Percentiles rank a stretch among this genome's conserved stretches.
Evolutionary conservation across 2,329 filamentous ascomycete genomes (phyloP).

Genomic region (Colletotrichum somersetense): DNA sequence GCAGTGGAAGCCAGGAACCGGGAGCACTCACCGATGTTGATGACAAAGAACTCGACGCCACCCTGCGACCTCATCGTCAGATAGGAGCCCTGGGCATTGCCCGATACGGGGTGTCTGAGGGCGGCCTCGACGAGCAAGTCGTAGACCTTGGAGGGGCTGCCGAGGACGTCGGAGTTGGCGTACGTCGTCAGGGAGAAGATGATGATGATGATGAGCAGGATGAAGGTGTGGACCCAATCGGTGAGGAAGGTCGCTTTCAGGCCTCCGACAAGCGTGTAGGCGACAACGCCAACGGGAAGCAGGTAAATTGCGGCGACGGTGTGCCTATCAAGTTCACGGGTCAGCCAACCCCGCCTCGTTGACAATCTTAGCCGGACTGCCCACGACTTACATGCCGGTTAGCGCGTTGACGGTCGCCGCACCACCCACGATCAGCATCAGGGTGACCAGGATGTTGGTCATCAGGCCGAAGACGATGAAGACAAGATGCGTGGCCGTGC

Average conservation of each 20-base stretch:
- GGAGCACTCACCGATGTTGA: constrained; percentile 69
- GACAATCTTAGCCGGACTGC: neutral
- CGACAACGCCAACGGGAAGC: constrained; percentile 80
- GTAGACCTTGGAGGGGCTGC: constrained; percentile 75
- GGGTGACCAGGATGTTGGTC: constrained; percentile 79
- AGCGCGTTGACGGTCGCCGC: constrained; percentile 72
- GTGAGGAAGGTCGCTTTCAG: constrained; percentile 85
- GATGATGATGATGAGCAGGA: constrained; percentile 81
- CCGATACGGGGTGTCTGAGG: constrained; percentile 75
- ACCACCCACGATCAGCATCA: constrained; percentile 86
- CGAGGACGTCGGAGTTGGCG: constrained; percentile 62
- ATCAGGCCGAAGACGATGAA: constrained; percentile 82
- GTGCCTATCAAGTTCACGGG: constrained; percentile 9
- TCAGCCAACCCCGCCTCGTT: neutral
- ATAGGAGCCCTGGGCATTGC: constrained; percentile 81
- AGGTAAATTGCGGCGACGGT: constrained; percentile 84
- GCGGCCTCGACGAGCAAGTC: constrained; percentile 77
- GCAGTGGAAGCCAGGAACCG: neutral
- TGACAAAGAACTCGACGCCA: constrained; percentile 79
- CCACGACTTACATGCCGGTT: constrained; percentile 49
- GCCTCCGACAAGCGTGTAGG: constrained; percentile 77
- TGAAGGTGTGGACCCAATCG: constrained; percentile 82
- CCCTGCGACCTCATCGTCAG: constrained; percentile 83
- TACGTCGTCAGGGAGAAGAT: constrained; percentile 83
- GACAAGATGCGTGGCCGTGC: constrained; percentile 73